Evolutionary conservation across 139 green algal genomes (phyloP), one percentile per base, ranked within the genome.

Genomic region (Micractinium conductrix): DNA sequence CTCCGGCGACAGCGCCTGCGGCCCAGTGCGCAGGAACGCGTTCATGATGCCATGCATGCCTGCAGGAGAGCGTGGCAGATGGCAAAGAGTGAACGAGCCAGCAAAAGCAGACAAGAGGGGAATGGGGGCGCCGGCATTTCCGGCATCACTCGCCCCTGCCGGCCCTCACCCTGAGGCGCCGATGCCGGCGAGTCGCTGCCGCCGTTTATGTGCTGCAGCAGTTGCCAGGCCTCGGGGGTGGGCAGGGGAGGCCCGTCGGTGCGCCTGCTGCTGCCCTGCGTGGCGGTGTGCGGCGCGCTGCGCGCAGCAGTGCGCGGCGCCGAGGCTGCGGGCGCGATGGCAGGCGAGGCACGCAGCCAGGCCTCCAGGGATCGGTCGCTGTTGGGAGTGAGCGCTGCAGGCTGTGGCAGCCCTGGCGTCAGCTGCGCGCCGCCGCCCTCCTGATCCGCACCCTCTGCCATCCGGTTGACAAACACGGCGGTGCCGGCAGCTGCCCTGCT

Each of bases 1-100:
- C 70, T 90, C 86, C 7, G 86, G 86, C 2, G 86, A 90, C 28
- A 90, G 83, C 50, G 78, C 84, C 38, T 90, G 81, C 21, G 86
- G 81, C 16, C 86, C 86, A 14, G 86, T 90, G 44, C 86, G 81
- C 42, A 90, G 78, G 83, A 84, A 88, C 12, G 79, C 75, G 35
- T 90, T 87, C 55, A 90, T 68, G 38, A 88, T 72, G 48, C 72
- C 43, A 1, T 35, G 58, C 79, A 85, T 48, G 21, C 69, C 83
- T 83, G 78, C 62, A 74, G 75, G 42, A 5, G 55, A 1, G 7
- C 7, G 42, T 6, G 43, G 71, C 12, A 22, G 21, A 53, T 21
- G 7, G 40, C 22, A 24, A 68, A 1, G 35, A 68, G 60, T 4
- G 16, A 35, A 45, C 9, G 38, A 53, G 33, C 21, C 30, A 50